Evolutionary conservation across 2,329 filamentous ascomycete genomes (phyloP), one percentile per base, ranked within the genome.

Genomic region (Aspergillus melleus): DNA sequence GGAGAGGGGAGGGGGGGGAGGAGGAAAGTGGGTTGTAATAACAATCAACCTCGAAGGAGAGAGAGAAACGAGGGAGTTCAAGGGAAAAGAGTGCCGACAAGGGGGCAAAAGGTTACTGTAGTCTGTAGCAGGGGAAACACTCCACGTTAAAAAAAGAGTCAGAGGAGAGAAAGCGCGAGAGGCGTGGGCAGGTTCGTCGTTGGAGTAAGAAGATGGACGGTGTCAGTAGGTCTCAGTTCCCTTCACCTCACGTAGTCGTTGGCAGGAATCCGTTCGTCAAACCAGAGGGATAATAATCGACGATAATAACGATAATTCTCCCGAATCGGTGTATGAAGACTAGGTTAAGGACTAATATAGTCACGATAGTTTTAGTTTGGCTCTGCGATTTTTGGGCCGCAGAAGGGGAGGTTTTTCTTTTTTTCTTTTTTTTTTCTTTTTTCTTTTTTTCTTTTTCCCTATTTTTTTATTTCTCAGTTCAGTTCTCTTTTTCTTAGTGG

Each of bases 31-130:
- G 49, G 47, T 51, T 56, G 20, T 60, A 42, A 56, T 60, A 57
- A 55, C 50, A 44, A 59, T 59, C 52, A 52, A 57, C 42, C 51
- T 49, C 47, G 22, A 47, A 53, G 24, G 29, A 46, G 20, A 58
- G 30, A 30, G 26, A 29, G 26, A 36, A 29, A 32, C n/a, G 36
- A 29, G 36, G 14, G 22, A 36, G 20, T 22, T 19, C 9, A 55
- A 36, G 46, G 44, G 53, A 58, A 54, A 58, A 54, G 51, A 42
- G 46, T 50, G 20, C 9, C 26, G 36, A 24, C 36, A 39, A 56
- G 36, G 54, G 49, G 50, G 36, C 36, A 20, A n/a, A 20, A 51
- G 24, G 24, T 16, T 14, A 49, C 8, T 52, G 26, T 32, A 39
- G 50, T 16, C 8, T 52, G 26, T 32, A 39, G 50, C 22, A 55